Percentiles rank a stretch among this genome's conserved stretches.
Evolutionary conservation across 2,329 filamentous ascomycete species (phyloP).

Genomic region (Sphaerostilbella broomeana): DNA sequence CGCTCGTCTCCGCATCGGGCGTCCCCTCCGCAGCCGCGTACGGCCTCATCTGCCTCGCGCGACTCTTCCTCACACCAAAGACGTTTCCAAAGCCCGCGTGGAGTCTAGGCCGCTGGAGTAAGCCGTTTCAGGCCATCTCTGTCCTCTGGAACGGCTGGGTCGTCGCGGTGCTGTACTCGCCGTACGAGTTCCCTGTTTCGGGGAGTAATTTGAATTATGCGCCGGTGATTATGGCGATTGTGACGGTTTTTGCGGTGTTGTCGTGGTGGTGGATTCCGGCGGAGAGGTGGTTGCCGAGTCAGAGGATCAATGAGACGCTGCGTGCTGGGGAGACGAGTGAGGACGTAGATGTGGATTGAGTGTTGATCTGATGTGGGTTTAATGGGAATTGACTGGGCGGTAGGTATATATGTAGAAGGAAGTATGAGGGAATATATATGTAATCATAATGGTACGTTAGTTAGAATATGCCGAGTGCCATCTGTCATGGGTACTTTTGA

Average conservation of each 20-base stretch:
- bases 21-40: constrained; percentile 47
- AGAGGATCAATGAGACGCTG: constrained; percentile 12
- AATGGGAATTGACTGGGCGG: no score
- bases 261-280: constrained; percentile 13
- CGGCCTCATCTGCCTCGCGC: constrained; percentile 43
- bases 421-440: no score
- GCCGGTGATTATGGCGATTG: constrained; percentile 43
- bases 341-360: no score
- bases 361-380: no score
- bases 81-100: constrained; percentile 40
- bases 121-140: constrained; percentile 40
- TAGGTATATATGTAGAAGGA: no score
- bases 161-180: constrained; percentile 41
- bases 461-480: no score
- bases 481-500: no score
- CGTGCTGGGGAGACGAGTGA: constrained; percentile 7
- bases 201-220: constrained; percentile 41
- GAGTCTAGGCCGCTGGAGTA: constrained; percentile 38
- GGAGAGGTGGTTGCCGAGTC: constrained; percentile 9
- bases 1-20: constrained; percentile 45
- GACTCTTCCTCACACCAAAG: constrained; percentile 41
- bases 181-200: constrained; percentile 38
- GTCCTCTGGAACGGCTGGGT: constrained; percentile 46
- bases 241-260: constrained; percentile 34
- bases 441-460: no score